Evolutionary conservation across 192 early-diverging fungal species (phyloP).

Genomic region (Linderina pennispora): DNA sequence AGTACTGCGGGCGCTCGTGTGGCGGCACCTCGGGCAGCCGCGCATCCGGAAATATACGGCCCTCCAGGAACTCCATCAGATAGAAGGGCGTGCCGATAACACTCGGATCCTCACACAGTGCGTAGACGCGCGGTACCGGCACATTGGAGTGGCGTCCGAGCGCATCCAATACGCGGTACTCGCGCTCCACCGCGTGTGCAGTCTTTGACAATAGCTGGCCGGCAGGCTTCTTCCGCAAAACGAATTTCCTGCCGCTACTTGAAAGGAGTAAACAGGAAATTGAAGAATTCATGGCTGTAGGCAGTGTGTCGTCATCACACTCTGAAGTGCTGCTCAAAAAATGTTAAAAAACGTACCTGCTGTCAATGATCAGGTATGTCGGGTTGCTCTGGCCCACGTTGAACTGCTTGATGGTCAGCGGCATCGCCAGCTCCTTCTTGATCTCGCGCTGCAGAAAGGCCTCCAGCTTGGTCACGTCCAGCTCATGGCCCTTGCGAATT

Average conservation of each 20-base stretch:
- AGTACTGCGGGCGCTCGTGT: constrained; percentile 53
- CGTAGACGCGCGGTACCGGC: constrained; percentile 84
- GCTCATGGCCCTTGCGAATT: constrained; percentile 48
- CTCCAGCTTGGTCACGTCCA: constrained; percentile 56
- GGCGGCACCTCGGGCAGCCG: constrained; percentile 50
- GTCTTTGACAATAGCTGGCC: constrained; percentile 78
- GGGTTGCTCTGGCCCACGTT: constrained; percentile 92
- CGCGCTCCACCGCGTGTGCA: constrained; percentile 90
- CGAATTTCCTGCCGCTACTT: constrained; percentile 59
- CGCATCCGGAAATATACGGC: constrained; percentile 74
- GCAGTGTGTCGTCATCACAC: too few species aligned
- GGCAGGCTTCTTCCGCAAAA: constrained; percentile 90
- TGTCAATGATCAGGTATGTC: constrained; percentile 80
- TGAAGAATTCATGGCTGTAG: too few species aligned
- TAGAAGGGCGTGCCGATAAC: constrained; percentile 93
- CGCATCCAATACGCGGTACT: constrained; percentile 75
- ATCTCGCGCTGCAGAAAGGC: constrained; percentile 53
- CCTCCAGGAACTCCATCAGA: constrained; percentile 92
- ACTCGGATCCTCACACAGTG: constrained; percentile 77
- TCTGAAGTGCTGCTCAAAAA: too few species aligned
- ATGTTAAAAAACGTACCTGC: too few species aligned
- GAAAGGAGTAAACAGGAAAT: too few species aligned
- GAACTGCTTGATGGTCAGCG: constrained; percentile 78
- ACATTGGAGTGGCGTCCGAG: constrained; percentile 67
- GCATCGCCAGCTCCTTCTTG: constrained; percentile 49